Evolutionary conservation across 371 early-diverging fungal species (phyloP), one percentile per base, ranked within the genome.

Genomic region (Mortierella sp.): DNA sequence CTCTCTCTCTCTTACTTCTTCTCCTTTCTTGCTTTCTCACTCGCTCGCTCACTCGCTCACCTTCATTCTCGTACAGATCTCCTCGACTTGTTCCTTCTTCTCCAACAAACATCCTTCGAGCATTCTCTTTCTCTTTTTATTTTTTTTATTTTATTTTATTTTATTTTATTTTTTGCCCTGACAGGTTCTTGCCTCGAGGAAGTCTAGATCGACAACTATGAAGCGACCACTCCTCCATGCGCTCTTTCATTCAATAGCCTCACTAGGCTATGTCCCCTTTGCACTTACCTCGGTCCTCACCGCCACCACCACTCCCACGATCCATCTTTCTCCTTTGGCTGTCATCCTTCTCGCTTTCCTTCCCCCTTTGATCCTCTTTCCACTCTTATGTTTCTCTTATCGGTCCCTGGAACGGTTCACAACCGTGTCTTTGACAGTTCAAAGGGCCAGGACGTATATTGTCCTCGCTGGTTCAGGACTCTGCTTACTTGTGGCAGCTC

Each of bases 251-350:
- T 64, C 65, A 3, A 21, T 64, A 15, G 58, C 50, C 15, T 64
- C 57, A 3, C 57, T 64, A 12, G 65, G 65, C 18, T 64, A 64
- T 18, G 57, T 64, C 30, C 65, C 65, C 15, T 64, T 64, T 37
- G 65, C 65, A 0, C 47, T 64, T 11, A 29, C 65, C 5, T 64
- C 65, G 14, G 57, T 57, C n/a, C 37, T 64, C 29, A 37, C 57
- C 30, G 55, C 65, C 12, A 44, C 57, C 23, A 43, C 59, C 4
- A 46, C 65, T 9, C 65, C 65, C 16, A 47, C 23, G 23, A 30
- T 64, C 48, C n/a, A 43, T 29, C 55, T 64, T n/a, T 26, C 30
- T 1, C 57, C 65, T 21, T 44, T 64, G 23, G 57, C 7, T 28
- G 57, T 57, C 57, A 64, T 64, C 28, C 57, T 64, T 4, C 45